These are phyloP conservation scores for Fusarium sp. DNA, from an alignment of 2,329 filamentous ascomycete genomes.

Conservation along the genomic window DNA sequence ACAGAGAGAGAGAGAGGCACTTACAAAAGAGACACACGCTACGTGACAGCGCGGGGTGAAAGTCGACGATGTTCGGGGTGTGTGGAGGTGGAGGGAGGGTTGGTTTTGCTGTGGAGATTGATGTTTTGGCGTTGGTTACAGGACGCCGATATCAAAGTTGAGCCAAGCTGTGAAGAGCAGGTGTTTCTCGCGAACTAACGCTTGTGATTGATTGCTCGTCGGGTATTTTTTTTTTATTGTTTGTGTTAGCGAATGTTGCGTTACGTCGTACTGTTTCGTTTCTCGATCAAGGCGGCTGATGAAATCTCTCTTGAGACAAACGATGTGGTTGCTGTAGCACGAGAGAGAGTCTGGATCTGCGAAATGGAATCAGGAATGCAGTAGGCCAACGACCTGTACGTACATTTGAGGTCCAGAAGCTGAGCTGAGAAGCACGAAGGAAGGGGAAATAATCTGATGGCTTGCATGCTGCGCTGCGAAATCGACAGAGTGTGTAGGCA, in stretches of 20 bases:
- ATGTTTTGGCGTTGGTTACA: not conserved
- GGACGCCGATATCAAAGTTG: not conserved
- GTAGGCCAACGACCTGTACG: not conserved
- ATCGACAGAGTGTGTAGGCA: not conserved
- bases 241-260: not conserved
- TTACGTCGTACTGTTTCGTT: not conserved
- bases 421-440: not conserved
- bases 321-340: not conserved
- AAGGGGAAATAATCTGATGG: not conserved
- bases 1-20: not conserved
- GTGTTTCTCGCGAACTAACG: not conserved
- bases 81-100: not conserved
- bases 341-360: not conserved
- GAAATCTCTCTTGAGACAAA: not conserved
- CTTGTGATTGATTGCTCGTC: not conserved
- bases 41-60: slow-evolving; percentile 33
- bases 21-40: slow-evolving; percentile 12
- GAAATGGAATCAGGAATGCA: not conserved
- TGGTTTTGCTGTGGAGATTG: not conserved
- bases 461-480: not conserved
- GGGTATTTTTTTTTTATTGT: not conserved
- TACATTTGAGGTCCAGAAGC: not conserved
- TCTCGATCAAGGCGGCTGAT: not conserved
- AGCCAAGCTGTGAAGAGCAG: not conserved
- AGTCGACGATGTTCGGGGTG: not conserved